phyloP scores from a whole-genome alignment of 352 stramenopile genomes.

The Phytophthora hybrid region DNA sequence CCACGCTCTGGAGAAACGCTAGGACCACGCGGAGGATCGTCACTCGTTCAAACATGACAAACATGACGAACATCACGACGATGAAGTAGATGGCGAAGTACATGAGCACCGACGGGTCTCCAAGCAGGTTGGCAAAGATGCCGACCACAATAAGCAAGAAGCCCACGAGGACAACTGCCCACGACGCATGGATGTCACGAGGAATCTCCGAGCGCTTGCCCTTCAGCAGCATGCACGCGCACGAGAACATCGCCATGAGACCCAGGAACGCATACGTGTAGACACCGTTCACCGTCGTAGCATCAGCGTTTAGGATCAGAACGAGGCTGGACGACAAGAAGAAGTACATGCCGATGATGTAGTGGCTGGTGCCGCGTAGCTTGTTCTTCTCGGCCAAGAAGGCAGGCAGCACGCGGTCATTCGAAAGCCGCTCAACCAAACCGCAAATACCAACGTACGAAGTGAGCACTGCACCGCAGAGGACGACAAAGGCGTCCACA shows the following conservation, averaged over 20 bases:
- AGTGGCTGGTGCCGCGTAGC: slow-evolving; percentile 70
- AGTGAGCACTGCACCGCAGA: slow-evolving; percentile 83
- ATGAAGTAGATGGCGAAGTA: slow-evolving; percentile 91
- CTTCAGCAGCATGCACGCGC: slow-evolving; percentile 87
- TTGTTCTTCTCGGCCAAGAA: slow-evolving; percentile 62
- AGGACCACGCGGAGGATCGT: slow-evolving; percentile 81
- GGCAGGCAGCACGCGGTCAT: slow-evolving; percentile 61
- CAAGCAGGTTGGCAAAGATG: slow-evolving; percentile 84
- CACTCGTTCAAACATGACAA: slow-evolving; percentile 87
- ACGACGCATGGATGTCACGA: slow-evolving; percentile 66
- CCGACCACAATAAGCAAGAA: slow-evolving; percentile 60
- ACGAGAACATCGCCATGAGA: slow-evolving; percentile 85
- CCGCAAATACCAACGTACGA: slow-evolving; percentile 84
- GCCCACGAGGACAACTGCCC: slow-evolving; percentile 42
- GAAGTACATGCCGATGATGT: slow-evolving; percentile 80
- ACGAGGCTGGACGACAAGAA: slow-evolving; percentile 65
- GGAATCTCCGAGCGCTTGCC: slow-evolving; percentile 82
- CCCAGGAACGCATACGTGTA: slow-evolving; percentile 89
- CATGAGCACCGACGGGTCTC: slow-evolving; percentile 80
- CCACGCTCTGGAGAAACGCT: slow-evolving; percentile 68
- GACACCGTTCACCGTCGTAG: slow-evolving; percentile 75
- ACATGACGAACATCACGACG: slow-evolving; percentile 72
- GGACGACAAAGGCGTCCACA: slow-evolving; percentile 89
- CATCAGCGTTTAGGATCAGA: slow-evolving; percentile 72
- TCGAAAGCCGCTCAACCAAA: slow-evolving; percentile 74